Base-by-base conservation (phyloP, 345 rosid species). In the Turritis glabra region DNA sequence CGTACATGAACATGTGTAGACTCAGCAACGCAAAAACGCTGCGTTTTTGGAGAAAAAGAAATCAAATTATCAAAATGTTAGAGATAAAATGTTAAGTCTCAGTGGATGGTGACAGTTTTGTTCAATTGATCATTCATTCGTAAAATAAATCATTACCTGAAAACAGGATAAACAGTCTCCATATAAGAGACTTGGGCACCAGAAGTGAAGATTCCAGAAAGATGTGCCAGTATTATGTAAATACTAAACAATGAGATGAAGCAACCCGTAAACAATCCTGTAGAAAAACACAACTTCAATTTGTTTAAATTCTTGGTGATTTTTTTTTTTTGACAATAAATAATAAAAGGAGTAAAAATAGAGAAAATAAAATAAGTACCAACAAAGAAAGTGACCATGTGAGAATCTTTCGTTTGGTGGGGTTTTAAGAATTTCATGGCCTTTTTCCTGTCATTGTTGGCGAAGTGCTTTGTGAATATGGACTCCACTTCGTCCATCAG, bases 401-500 rank as follows among this genome's bases (percentile, higher is more conserved):
- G 99, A 83, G 99, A 90, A 14, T 87, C 96, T 82, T 87, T 89
- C 21, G 82, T 86, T 44, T 87, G 92, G 71, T 85, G 97, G 12
- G 99, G 98, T 80, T 80, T 89, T 76, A 96, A 79, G 85, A 89
- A 96, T 65, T 96, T 92, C 99, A 96, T 96, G 12, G 99, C 94
- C 77, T 81, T 96, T 80, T 92, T 96, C 67, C 99, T 88, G 85
- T 96, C 98, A 83, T 87, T 88, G 85, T 75, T 92, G 72, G 97
- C 88, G 80, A 96, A 92, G 89, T 90, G 91, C 91, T 87, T 86
- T 83, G 98, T 92, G 86, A 96, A 92, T 67, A 88, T 78, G 85
- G 91, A 86, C 84, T 96, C 99, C 91, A 92, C 98, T 81, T 96
- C 99, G 60, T 96, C 99, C 97, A 90, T 96, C 25, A 90, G 83